Conservation (phyloP, 2,329 filamentous ascomycete genomes). For the Colletotrichum sp. region DNA sequence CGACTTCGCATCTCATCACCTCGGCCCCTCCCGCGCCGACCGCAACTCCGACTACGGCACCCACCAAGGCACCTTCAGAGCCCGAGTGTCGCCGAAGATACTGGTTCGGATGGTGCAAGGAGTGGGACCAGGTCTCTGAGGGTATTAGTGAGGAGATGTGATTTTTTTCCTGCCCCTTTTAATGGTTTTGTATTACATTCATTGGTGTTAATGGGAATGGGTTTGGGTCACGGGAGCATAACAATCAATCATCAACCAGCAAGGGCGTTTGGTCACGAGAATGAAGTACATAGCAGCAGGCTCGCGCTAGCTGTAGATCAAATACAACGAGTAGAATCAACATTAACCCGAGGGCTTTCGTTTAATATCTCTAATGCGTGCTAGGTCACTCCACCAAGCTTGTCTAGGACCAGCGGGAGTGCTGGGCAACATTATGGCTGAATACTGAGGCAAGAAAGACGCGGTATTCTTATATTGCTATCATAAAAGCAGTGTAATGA, state of each 20-base stretch:
- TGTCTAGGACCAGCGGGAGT: not conserved
- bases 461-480: not conserved
- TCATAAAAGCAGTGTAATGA: not conserved
- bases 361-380: not conserved
- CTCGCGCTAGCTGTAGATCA: not conserved
- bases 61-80: slow-evolving; percentile 27
- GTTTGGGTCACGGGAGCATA: not conserved
- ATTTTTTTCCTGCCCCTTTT: not conserved
- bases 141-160: slow-evolving; percentile 16
- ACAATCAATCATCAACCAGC: not conserved
- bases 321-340: not conserved
- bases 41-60: slow-evolving; percentile 28
- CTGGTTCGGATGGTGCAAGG: slow-evolving; percentile 48
- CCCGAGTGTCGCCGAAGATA: slow-evolving; percentile 39
- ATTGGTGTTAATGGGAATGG: not conserved
- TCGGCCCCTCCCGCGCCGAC: slow-evolving; percentile 37
- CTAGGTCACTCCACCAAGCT: not conserved
- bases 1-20: slow-evolving; percentile 31
- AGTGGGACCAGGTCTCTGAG: slow-evolving; percentile 31
- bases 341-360: not conserved
- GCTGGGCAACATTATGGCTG: not conserved
- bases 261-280: not conserved
- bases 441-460: not conserved
- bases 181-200: not conserved
- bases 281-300: not conserved